Evolutionary conservation across 2,329 filamentous ascomycete species (phyloP).

Genomic region (Fusarium transvaalense): DNA sequence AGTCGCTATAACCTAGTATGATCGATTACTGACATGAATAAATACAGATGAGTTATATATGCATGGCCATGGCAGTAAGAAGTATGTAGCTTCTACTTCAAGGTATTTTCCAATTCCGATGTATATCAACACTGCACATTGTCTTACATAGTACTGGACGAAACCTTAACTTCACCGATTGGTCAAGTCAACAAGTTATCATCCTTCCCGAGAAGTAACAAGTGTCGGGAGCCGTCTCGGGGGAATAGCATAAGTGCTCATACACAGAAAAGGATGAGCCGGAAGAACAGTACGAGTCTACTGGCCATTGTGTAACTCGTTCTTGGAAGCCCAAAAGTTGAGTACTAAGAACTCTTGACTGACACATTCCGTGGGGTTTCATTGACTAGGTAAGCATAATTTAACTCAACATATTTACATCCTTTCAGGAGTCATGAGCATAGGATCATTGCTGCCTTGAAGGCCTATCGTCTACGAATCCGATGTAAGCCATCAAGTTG

Average conservation of each 20-base stretch:
- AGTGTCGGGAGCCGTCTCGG: conserved; percentile 1
- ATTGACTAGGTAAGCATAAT: background rate
- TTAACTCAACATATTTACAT: no score
- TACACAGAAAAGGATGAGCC: background rate
- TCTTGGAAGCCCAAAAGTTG: background rate
- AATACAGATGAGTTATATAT: background rate
- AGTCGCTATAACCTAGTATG: background rate
- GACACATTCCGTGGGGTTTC: background rate
- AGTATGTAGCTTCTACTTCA: no score
- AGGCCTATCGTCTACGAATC: background rate
- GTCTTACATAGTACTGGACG: background rate
- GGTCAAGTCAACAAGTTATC: background rate
- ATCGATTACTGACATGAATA: no score
- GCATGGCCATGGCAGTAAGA: background rate
- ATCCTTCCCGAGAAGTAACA: background rate
- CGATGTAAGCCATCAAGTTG: background rate
- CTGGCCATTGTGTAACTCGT: conserved; percentile 2
- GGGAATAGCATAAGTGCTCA: background rate
- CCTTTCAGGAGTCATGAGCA: background rate
- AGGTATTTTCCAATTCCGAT: no score
- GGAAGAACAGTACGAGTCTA: background rate
- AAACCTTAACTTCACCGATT: background rate
- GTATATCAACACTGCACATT: background rate
- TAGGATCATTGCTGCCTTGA: no score
- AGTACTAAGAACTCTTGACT: background rate